Base-by-base conservation (phyloP, 768 basidiomycete genomes). In the Tylopilus balloui region DNA sequence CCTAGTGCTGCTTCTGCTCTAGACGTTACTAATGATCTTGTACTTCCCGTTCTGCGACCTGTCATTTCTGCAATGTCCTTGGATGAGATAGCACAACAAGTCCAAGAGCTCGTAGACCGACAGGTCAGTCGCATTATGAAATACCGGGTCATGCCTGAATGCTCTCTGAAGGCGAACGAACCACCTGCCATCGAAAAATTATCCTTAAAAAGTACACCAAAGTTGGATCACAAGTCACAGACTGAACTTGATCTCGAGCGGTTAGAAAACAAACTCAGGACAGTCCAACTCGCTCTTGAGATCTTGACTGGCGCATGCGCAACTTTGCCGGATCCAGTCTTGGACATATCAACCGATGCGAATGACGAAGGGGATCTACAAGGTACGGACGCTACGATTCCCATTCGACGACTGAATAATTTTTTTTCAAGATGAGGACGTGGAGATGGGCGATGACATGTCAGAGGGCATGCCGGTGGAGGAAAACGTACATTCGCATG, bases 241-340 rank as follows among this genome's bases (percentile, higher is more conserved):
- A 76, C 76, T 13, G 87, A 93, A 61, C 47, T 80, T 11, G 82
- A 86, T 58, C 75, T 96, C 2, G 87, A 89, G 52, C 71, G 71
- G 24, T 71, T 92, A 13, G 93, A 97, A 67, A 71, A 73, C 14
- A 78, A 71, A 47, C 66, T 96, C 45, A 76, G 84, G 57, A 87
- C 86, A 1, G 76, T 90, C 11, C 86, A 88, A 54, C 76, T 93
- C 27, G 81, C 86, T n/a, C 73, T 96, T 23, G 93, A 97, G 69
- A 81, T 96, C 42, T 66, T 96, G 53, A 94, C 92, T 0, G 86
- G 86, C 25, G 73, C 79, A n/a, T 96, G 90, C 63, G 92, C 92
- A 17, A 89, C 84, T 6, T 69, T 96, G 34, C 90, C 90, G 5
- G 90, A 92, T 58, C 81, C 86, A 15, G 81, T 83, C 46, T 70